Conservation (phyloP, 441 rosid genomes). For the Gossypium gossypioides region DNA sequence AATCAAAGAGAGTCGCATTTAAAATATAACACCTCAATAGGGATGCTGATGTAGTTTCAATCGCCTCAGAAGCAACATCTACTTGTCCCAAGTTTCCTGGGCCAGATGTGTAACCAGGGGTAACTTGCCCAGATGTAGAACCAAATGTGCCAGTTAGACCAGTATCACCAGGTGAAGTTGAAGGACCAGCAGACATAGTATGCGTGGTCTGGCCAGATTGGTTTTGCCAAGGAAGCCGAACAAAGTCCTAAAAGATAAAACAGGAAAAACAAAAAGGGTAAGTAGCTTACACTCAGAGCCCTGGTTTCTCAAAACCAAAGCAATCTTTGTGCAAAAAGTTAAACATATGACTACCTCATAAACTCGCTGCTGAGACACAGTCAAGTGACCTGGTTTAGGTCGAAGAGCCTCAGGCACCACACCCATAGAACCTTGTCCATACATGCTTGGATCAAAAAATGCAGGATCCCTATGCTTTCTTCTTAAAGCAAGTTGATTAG, state of each 20-base stretch:
- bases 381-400: slow-evolving; percentile 85
- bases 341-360: slow-evolving; percentile 55
- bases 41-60: slow-evolving; percentile 49
- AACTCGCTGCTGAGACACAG: slow-evolving; percentile 88
- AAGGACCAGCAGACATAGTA: slow-evolving; percentile 39
- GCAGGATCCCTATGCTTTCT: slow-evolving; percentile 88
- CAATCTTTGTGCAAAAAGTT: slow-evolving; percentile 8
- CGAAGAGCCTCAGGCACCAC: slow-evolving; percentile 84
- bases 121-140: slow-evolving; percentile 48
- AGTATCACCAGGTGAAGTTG: slow-evolving; percentile 45
- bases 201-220: slow-evolving; percentile 68
- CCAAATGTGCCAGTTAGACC: slow-evolving; percentile 41
- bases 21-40: slow-evolving; percentile 43
- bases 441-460: slow-evolving; percentile 65
- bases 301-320: slow-evolving; percentile 13
- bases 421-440: slow-evolving; percentile 67
- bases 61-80: slow-evolving; percentile 57
- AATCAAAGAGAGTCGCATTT: neutral
- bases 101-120: slow-evolving; percentile 37
- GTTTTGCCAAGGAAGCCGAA: slow-evolving; percentile 94
- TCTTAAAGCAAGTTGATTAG: slow-evolving; percentile 64
- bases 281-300: neutral
- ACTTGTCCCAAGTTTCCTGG: slow-evolving; percentile 43
- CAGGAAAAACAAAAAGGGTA: neutral
- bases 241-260: slow-evolving; percentile 15